A percentile compares a stretch with the other conserved stretches of the same genome.
Evolutionary conservation across 352 stramenopile species (phyloP).

Genomic region (Phytophthora cryptogea): DNA sequence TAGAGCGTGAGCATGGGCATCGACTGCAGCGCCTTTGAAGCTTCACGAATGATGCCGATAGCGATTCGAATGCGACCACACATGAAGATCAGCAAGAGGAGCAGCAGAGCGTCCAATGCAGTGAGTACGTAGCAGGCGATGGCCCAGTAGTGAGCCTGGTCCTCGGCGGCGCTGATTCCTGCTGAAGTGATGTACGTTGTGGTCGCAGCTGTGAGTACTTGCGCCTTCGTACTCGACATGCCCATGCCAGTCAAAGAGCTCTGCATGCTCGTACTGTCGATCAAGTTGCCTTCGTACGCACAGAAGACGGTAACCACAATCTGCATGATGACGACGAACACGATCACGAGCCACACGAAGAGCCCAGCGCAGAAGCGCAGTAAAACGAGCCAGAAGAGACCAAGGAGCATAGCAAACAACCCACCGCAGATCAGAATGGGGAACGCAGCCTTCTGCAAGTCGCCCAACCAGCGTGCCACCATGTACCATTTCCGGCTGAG

Average conservation of each 20-base stretch:
- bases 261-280: conserved; percentile 52
- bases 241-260: conserved; percentile 61
- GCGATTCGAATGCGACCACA: conserved; percentile 84
- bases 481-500: conserved; percentile 73
- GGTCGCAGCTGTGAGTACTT: conserved; percentile 38
- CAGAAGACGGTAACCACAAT: conserved; percentile 78
- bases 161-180: conserved; percentile 45
- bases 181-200: conserved; percentile 64
- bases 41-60: conserved; percentile 87
- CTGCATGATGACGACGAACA: conserved; percentile 66
- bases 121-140: conserved; percentile 83
- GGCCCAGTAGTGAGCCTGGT: conserved; percentile 72
- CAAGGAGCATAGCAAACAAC: conserved; percentile 64
- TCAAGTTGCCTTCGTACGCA: conserved; percentile 69
- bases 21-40: conserved; percentile 73
- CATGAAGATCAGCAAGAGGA: conserved; percentile 81
- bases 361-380: conserved; percentile 76
- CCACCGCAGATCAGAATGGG: conserved; percentile 80
- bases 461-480: conserved; percentile 74
- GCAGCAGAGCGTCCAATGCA: conserved; percentile 57
- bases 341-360: conserved; percentile 83
- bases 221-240: conserved; percentile 38
- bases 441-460: conserved; percentile 78
- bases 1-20: conserved; percentile 85
- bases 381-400: conserved; percentile 77